A percentile compares a stretch with the other conserved stretches of the same genome.
Conservation (phyloP, 23 red algal genomes). For the Gracilaria domingensis region DNA sequence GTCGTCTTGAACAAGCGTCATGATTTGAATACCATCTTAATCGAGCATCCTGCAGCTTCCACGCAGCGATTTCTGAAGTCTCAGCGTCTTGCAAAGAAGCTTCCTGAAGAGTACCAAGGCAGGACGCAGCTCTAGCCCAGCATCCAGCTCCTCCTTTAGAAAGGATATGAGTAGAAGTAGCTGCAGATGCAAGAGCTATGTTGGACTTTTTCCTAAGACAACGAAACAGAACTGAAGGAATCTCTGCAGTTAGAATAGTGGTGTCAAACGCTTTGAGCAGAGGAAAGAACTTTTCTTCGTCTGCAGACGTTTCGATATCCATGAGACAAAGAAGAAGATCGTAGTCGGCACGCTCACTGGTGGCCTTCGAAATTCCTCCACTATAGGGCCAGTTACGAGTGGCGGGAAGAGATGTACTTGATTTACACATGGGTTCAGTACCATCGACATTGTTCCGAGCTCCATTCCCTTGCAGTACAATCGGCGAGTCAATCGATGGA, state of each 20-base stretch:
- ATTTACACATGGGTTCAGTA: not conserved
- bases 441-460: not conserved
- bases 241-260: constrained; percentile 32
- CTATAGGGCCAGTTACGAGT: not conserved
- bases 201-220: constrained; percentile 17
- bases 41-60: constrained; percentile 61
- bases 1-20: constrained; percentile 34
- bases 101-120: constrained; percentile 32
- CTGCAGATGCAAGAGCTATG: constrained; percentile 30
- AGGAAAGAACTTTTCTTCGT: constrained; percentile 17
- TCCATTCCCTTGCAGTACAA: not conserved
- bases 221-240: constrained; percentile 45
- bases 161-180: constrained; percentile 40
- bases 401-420: not conserved
- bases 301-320: not conserved
- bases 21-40: constrained; percentile 55
- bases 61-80: constrained; percentile 15
- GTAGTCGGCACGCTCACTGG: not conserved
- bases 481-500: not conserved
- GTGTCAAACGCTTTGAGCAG: constrained; percentile 11
- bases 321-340: constrained; percentile 19
- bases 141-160: constrained; percentile 46
- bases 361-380: not conserved
- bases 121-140: constrained; percentile 67
- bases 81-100: constrained; percentile 30